phyloP scores from a whole-genome alignment of 257 asterid genomes.

The Nicotiana attenuata region DNA sequence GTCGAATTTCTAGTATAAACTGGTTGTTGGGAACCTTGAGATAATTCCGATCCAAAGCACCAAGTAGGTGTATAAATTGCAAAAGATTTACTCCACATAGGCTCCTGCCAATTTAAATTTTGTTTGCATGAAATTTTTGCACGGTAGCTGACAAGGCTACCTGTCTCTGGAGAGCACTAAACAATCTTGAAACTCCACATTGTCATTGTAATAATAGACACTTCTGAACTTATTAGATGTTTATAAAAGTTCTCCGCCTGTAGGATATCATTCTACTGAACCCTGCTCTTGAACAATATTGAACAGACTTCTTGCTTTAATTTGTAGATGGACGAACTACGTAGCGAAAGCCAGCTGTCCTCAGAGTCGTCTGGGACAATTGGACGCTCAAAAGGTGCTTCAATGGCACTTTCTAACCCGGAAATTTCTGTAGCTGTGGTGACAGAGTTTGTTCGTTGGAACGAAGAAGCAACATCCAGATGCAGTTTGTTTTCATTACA shows the following conservation, averaged over 20 bases:
- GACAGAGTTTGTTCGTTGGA: slow-evolving; percentile 98
- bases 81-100: neutral
- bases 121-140: neutral
- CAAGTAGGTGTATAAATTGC: neutral
- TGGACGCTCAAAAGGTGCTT: slow-evolving; percentile 96
- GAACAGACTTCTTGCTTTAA: slow-evolving; percentile 14
- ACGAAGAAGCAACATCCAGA: slow-evolving; percentile 92
- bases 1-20: neutral
- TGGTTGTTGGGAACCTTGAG: neutral
- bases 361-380: slow-evolving; percentile 83
- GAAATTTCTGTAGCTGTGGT: slow-evolving; percentile 92
- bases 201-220: neutral
- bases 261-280: neutral
- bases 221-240: neutral
- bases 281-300: slow-evolving; percentile 13
- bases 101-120: neutral
- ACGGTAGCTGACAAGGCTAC: neutral
- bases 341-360: slow-evolving; percentile 64
- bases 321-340: slow-evolving; percentile 84
- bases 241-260: neutral
- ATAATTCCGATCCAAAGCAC: neutral
- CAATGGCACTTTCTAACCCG: slow-evolving; percentile 66
- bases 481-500: slow-evolving; percentile 75
- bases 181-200: neutral
- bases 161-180: neutral